Evolutionary conservation across 2,329 filamentous ascomycete genomes (phyloP).

Genomic region (Aspergillus awamori): DNA sequence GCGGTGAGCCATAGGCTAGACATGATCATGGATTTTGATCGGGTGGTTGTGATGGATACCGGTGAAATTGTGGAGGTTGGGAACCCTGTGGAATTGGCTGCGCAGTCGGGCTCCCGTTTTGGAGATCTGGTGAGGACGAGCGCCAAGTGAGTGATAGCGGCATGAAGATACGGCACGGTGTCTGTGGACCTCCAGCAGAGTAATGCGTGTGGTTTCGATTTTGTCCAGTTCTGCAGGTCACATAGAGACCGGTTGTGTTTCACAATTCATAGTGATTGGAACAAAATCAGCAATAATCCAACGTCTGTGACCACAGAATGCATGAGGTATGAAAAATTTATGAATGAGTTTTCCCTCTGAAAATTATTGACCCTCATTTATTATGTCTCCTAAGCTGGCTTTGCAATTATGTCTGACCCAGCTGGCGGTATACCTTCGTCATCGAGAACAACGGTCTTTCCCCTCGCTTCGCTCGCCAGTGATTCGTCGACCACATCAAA

Average conservation of each 20-base stretch:
- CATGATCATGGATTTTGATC: conserved; percentile 33
- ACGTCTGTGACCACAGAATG: too few relatives aligned
- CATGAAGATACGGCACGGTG: too few relatives aligned
- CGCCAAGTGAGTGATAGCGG: neutral
- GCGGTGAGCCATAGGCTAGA: conserved; percentile 34
- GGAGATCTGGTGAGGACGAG: conserved; percentile 7
- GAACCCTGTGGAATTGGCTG: conserved; percentile 8
- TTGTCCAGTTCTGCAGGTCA: accelerated
- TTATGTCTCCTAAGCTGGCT: too few relatives aligned
- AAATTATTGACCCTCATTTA: too few relatives aligned
- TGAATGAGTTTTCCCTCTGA: too few relatives aligned
- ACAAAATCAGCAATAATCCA: too few relatives aligned
- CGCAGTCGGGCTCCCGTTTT: conserved; percentile 7
- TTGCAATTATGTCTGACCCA: too few relatives aligned
- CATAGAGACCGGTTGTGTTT: accelerated
- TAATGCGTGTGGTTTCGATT: too few relatives aligned
- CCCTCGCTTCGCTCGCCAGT: conserved; percentile 10
- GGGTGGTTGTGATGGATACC: conserved; percentile 30
- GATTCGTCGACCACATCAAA: conserved; percentile 11
- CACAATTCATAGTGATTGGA: too few relatives aligned
- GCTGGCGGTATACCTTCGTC: too few relatives aligned
- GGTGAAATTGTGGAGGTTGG: conserved; percentile 25
- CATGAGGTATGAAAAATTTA: too few relatives aligned
- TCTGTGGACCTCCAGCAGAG: too few relatives aligned
- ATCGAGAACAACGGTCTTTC: neutral